A percentile compares a stretch with the other conserved stretches of the same genome.
Evolutionary conservation across 2,329 filamentous ascomycete species (phyloP).

Genomic region (Eutypa lata): DNA sequence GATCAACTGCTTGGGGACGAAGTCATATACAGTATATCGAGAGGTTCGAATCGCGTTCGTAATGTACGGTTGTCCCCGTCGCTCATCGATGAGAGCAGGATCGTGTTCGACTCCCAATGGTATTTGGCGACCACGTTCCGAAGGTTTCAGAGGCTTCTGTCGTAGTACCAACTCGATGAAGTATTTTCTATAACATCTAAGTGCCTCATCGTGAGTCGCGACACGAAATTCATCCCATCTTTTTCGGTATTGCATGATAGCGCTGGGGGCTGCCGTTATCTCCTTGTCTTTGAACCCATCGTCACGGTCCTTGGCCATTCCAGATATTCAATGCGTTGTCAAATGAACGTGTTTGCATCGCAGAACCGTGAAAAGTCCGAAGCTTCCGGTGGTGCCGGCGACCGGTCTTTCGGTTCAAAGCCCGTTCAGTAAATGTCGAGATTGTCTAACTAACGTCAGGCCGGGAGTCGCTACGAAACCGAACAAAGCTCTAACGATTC

Average conservation of each 20-base stretch:
- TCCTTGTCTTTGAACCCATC: slow-evolving; percentile 15
- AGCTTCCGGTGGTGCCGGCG: neutral
- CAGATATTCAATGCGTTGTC: slow-evolving; percentile 20
- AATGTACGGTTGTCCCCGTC: slow-evolving; percentile 47
- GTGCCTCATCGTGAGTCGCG: slow-evolving; percentile 12
- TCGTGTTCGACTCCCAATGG: slow-evolving; percentile 38
- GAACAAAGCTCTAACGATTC: too few relatives aligned
- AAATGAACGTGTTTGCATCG: slow-evolving; percentile 14
- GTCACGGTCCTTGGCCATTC: slow-evolving; percentile 11
- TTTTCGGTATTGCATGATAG: slow-evolving; percentile 11
- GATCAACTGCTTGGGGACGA: slow-evolving; percentile 78
- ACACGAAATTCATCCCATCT: slow-evolving; percentile 13
- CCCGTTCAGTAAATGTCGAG: too few relatives aligned
- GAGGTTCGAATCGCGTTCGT: slow-evolving; percentile 73
- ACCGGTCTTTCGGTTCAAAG: neutral
- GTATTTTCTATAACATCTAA: slow-evolving; percentile 33
- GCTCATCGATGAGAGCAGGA: slow-evolving; percentile 44
- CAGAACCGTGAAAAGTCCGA: slow-evolving; percentile 3
- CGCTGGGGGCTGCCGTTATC: slow-evolving; percentile 5
- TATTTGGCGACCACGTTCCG: slow-evolving; percentile 63
- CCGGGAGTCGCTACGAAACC: too few relatives aligned
- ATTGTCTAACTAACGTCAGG: too few relatives aligned
- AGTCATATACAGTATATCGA: slow-evolving; percentile 80
- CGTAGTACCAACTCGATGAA: slow-evolving; percentile 52
- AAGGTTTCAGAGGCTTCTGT: slow-evolving; percentile 66